Percentiles rank a stretch among this genome's conserved stretches.
These are phyloP conservation scores for Agarophyton chilense DNA, from an alignment of 23 red algal species.

Conservation along the genomic window DNA sequence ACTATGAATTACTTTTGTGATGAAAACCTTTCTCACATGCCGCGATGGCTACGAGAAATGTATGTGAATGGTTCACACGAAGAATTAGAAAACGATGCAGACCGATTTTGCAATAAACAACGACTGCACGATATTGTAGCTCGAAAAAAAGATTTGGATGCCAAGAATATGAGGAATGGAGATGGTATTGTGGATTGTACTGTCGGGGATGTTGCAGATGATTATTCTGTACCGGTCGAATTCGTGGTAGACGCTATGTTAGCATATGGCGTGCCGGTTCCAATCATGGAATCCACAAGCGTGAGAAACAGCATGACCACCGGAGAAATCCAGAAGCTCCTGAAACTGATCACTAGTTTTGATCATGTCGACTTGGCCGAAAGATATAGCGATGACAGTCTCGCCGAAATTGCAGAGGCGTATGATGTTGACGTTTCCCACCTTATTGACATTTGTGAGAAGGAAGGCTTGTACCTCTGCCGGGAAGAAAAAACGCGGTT, in stretches of 20 bases:
- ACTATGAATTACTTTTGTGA: constrained; percentile 71
- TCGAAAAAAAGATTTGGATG: constrained; percentile 20
- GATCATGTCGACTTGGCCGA: constrained; percentile 59
- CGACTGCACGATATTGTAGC: constrained; percentile 64
- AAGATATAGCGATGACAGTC: constrained; percentile 60
- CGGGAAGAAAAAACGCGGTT: constrained; percentile 37
- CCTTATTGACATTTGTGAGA: constrained; percentile 51
- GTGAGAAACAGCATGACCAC: constrained; percentile 69
- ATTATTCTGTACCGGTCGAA: constrained; percentile 65
- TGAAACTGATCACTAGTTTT: constrained; percentile 63
- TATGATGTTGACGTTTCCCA: constrained; percentile 42
- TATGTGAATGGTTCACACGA: constrained; percentile 39
- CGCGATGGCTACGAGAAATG: constrained; percentile 52
- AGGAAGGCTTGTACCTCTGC: constrained; percentile 49
- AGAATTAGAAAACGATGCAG: constrained; percentile 49
- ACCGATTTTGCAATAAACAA: constrained; percentile 21
- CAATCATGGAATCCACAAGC: constrained; percentile 42
- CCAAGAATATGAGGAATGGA: background rate
- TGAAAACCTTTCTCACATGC: constrained; percentile 66
- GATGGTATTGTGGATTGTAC: constrained; percentile 77
- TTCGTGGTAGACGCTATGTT: constrained; percentile 72
- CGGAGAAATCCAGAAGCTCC: constrained; percentile 61
- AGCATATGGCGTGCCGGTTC: constrained; percentile 43
- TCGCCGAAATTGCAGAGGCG: constrained; percentile 64
- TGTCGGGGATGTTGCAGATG: constrained; percentile 72